Evolutionary conservation across 805 yeast genomes (phyloP).

Genomic region (Teunomyces gatunensis): DNA sequence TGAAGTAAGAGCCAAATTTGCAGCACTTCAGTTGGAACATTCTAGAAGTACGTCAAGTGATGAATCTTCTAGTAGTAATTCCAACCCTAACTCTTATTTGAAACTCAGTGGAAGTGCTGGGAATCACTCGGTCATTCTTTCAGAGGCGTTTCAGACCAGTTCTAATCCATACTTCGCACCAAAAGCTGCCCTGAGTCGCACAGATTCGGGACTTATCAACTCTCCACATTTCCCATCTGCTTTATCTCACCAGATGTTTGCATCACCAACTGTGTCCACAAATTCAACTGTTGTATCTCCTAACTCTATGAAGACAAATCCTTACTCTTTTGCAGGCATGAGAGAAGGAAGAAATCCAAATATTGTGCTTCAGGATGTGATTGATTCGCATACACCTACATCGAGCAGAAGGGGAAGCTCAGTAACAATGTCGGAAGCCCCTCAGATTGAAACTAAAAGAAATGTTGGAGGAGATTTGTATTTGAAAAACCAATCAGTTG

Average conservation of each 20-base stretch:
- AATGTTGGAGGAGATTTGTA: conserved; percentile 46
- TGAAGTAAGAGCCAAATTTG: conserved; percentile 20
- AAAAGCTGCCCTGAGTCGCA: neutral
- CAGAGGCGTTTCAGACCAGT: conserved; percentile 22
- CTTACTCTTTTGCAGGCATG: conserved; percentile 22
- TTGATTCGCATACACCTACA: conserved; percentile 25
- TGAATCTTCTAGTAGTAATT: conserved; percentile 19
- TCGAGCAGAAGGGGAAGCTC: conserved; percentile 19
- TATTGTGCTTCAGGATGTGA: conserved; percentile 32
- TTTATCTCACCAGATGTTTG: conserved; percentile 13
- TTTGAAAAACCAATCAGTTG: conserved; percentile 38
- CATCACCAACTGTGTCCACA: conserved; percentile 4
- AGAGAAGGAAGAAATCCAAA: conserved; percentile 26
- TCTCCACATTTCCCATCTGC: conserved; percentile 18
- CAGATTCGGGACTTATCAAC: neutral
- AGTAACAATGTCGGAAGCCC: conserved; percentile 30
- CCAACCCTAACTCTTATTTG: conserved; percentile 16
- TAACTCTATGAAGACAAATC: conserved; percentile 11
- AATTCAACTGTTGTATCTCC: neutral
- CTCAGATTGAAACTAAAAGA: conserved; percentile 44
- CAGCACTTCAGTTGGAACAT: conserved; percentile 21
- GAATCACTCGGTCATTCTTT: conserved; percentile 30
- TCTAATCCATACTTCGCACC: neutral
- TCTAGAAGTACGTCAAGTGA: conserved; percentile 30
- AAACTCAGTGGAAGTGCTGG: conserved; percentile 8